phyloP scores from a whole-genome alignment of 2,329 filamentous ascomycete genomes.

The Pseudocercospora fuligena region DNA sequence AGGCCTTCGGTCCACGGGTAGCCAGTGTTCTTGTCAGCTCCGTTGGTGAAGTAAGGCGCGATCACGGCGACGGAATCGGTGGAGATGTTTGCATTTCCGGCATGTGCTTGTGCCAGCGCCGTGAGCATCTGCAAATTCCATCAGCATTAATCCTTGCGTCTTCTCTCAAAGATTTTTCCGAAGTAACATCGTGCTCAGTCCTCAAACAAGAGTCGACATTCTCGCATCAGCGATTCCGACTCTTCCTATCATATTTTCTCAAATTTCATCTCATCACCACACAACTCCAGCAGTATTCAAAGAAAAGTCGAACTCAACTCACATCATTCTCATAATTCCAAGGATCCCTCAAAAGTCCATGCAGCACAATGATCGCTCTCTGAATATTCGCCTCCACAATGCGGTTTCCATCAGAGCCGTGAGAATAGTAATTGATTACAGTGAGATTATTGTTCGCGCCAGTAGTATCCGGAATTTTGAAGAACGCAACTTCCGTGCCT shows the following conservation, averaged over 20 bases:
- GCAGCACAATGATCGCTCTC: conserved; percentile 39
- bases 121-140: conserved; percentile 31
- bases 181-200: conserved; percentile 13
- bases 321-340: conserved; percentile 34
- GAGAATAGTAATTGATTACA: conserved; percentile 41
- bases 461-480: conserved; percentile 38
- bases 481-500: conserved; percentile 38
- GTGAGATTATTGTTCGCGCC: conserved; percentile 34
- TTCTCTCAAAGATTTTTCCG: background rate
- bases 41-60: conserved; percentile 42
- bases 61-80: conserved; percentile 39
- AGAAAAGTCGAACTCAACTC: background rate
- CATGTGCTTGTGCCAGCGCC: conserved; percentile 35
- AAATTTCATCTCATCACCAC: conserved; percentile 1
- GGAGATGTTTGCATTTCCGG: conserved; percentile 34
- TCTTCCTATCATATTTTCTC: conserved; percentile 26
- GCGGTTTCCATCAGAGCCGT: conserved; percentile 30
- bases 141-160: background rate
- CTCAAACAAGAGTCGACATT: conserved; percentile 11
- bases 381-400: conserved; percentile 34
- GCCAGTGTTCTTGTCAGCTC: conserved; percentile 39
- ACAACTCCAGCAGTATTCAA: background rate
- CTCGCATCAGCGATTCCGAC: conserved; percentile 15
- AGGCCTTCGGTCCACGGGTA: conserved; percentile 41
- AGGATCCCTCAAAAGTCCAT: conserved; percentile 39